These are phyloP conservation scores for Podaxis rugospora DNA, from an alignment of 768 basidiomycete species.

Conservation along the genomic window DNA sequence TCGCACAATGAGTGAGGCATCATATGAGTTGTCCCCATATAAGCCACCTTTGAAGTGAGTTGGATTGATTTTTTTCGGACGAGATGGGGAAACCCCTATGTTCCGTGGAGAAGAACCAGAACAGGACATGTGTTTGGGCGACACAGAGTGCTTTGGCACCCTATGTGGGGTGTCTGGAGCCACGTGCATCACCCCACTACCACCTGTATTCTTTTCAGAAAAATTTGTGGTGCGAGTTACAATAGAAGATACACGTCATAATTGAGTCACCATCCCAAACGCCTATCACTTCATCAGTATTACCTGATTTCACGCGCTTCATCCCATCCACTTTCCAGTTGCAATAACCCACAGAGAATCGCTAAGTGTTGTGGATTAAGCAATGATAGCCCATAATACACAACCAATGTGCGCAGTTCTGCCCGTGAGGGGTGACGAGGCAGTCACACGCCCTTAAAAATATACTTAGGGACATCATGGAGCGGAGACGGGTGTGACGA, in stretches of 20 bases:
- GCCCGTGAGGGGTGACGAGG: not conserved
- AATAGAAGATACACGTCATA: slow-evolving; percentile 3
- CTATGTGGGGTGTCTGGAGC: no score
- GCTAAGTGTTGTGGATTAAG: not conserved
- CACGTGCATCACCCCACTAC: no score
- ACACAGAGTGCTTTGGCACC: no score
- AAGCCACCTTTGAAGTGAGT: not conserved
- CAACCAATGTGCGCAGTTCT: not conserved
- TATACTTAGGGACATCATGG: not conserved
- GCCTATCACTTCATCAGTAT: not conserved
- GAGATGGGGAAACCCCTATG: not conserved
- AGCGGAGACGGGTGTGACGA: slow-evolving; percentile 10
- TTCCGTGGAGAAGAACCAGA: no score
- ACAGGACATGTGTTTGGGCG: not conserved
- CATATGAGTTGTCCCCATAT: not conserved
- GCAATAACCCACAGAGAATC: not conserved
- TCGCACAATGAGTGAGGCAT: not conserved
- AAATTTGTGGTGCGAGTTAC: not conserved
- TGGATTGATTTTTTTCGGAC: not conserved
- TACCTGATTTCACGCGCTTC: not conserved
- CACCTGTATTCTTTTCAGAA: no score
- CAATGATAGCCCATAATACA: not conserved
- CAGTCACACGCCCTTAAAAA: not conserved
- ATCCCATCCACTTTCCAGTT: not conserved
- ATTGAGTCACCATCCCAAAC: not conserved